Conservation (phyloP, 352 stramenopile species). For the Globisporangium nagaii region DNA sequence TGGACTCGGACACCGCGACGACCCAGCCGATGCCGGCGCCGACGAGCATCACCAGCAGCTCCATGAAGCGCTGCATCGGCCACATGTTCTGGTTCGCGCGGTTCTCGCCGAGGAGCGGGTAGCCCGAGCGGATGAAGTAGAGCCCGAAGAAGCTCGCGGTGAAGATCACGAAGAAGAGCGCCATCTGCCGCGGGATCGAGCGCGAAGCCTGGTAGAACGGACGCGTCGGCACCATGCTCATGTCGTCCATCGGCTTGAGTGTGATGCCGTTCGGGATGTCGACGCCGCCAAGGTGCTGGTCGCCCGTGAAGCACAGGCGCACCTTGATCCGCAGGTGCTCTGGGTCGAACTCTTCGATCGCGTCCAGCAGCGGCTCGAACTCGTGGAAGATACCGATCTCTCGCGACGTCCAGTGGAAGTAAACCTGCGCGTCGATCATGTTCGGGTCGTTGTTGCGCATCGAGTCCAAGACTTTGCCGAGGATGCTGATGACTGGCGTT, state of each 20-base stretch:
- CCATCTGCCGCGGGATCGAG: conserved; percentile 61
- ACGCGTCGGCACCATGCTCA: conserved; percentile 67
- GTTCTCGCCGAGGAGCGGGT: conserved; percentile 58
- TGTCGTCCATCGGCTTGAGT: conserved; percentile 80
- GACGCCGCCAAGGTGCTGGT: conserved; percentile 69
- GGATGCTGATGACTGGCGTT: conserved; percentile 85
- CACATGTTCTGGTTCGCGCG: conserved; percentile 73
- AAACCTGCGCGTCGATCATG: conserved; percentile 65
- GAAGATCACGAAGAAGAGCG: conserved; percentile 81
- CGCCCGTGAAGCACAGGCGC: conserved; percentile 72
- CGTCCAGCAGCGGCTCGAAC: conserved; percentile 74
- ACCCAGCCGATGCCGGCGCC: conserved; percentile 54
- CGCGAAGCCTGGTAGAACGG: conserved; percentile 72
- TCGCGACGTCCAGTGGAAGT: conserved; percentile 83
- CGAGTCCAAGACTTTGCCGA: conserved; percentile 81
- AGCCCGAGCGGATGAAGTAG: conserved; percentile 65
- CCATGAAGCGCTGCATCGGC: conserved; percentile 76
- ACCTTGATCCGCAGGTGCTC: conserved; percentile 64
- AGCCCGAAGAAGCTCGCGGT: conserved; percentile 63
- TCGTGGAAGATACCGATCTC: conserved; percentile 84
- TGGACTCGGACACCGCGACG: conserved; percentile 58
- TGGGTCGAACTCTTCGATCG: conserved; percentile 71
- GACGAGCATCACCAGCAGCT: conserved; percentile 64
- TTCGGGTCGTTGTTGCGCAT: conserved; percentile 76
- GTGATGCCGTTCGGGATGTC: conserved; percentile 70